Conservation (phyloP, 2,329 filamentous ascomycete genomes). For the Penicillium expansum region DNA sequence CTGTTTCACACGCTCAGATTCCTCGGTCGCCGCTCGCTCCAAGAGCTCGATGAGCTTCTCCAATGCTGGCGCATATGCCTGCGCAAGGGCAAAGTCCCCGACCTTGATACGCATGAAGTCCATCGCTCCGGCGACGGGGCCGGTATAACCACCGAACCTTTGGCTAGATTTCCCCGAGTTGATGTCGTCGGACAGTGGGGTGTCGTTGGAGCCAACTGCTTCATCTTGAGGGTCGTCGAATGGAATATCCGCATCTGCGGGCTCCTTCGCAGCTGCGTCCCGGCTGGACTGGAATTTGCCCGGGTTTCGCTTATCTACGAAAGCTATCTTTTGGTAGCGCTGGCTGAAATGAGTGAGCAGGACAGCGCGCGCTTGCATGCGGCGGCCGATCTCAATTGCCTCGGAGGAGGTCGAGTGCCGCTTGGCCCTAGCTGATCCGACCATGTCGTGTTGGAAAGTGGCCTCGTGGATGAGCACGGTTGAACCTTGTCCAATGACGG, state of each 20-base stretch:
- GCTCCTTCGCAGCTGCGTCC: conserved; percentile 10
- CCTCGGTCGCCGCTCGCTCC: conserved; percentile 33
- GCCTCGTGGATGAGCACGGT: conserved; percentile 93
- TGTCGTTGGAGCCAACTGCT: not conserved
- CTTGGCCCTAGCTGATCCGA: conserved; percentile 76
- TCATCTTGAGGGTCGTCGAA: conserved; percentile 29
- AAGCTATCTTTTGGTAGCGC: conserved; percentile 75
- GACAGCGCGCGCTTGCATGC: conserved; percentile 76
- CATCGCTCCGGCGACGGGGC: conserved; percentile 59
- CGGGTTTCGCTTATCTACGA: conserved; percentile 38
- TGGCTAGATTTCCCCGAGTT: conserved; percentile 2
- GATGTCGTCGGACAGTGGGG: conserved; percentile 17
- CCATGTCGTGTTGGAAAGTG: conserved; percentile 86
- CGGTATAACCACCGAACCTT: conserved; percentile 17
- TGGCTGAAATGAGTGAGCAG: conserved; percentile 95
- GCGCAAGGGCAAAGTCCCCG: conserved; percentile 56
- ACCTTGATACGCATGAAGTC: conserved; percentile 64
- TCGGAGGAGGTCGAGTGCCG: conserved; percentile 87
- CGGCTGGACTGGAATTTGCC: conserved; percentile 11
- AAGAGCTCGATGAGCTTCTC: conserved; percentile 50
- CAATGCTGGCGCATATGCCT: conserved; percentile 57
- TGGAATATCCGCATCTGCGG: conserved; percentile 25
- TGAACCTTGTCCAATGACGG: conserved; percentile 65
- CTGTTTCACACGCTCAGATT: conserved; percentile 25
- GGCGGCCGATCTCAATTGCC: conserved; percentile 71